phyloP scores from a whole-genome alignment of 176 grass and related monocot species.

The Secale cereale region DNA sequence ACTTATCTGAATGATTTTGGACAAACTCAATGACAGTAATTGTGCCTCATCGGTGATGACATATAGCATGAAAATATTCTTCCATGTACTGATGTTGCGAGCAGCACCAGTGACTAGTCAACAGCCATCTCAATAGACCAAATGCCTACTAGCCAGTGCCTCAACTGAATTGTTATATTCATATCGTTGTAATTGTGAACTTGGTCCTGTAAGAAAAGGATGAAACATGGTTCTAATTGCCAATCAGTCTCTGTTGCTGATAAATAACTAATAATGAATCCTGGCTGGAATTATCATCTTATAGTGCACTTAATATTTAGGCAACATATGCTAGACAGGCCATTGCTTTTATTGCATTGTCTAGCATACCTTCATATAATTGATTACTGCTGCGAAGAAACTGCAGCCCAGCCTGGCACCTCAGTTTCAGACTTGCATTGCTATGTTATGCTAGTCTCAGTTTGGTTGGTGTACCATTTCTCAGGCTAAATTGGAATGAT shows the following conservation, averaged over 20 bases:
- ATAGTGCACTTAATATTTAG: not conserved
- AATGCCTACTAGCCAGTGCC: not conserved
- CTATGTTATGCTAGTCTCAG: too few relatives aligned
- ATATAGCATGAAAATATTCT: not conserved
- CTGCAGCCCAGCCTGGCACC: not conserved
- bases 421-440: not conserved
- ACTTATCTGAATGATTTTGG: not conserved
- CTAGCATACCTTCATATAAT: not conserved
- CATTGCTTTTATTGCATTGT: not conserved
- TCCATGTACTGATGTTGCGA: constrained; percentile 1
- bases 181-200: not conserved
- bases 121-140: not conserved
- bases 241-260: not conserved
- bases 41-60: not conserved
- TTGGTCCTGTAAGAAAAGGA: not conserved
- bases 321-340: not conserved
- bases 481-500: not conserved
- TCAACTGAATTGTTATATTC: not conserved
- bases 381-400: not conserved
- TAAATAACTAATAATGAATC: not conserved
- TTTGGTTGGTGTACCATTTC: not conserved
- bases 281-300: not conserved
- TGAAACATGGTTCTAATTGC: not conserved
- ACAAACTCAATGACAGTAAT: not conserved
- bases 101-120: not conserved